Evolutionary conservation across 2,329 filamentous ascomycete genomes (phyloP).

Genomic region (Claviceps digitariae): DNA sequence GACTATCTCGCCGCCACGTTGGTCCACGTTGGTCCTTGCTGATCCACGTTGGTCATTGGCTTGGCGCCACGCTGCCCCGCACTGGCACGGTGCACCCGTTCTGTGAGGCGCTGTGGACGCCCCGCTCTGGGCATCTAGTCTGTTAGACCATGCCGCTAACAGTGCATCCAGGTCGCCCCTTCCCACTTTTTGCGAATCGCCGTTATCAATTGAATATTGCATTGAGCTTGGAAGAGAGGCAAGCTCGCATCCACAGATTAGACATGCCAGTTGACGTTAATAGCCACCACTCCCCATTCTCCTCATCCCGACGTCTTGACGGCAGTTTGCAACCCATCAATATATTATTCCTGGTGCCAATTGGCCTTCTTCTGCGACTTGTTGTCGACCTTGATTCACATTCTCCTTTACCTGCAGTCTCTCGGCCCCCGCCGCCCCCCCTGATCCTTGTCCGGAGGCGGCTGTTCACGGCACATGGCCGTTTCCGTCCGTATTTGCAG

Average conservation of each 20-base stretch:
- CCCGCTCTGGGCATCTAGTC: background rate
- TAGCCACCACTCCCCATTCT: background rate
- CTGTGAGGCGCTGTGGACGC: background rate
- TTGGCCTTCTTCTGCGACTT: background rate
- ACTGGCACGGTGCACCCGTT: no score
- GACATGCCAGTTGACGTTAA: background rate
- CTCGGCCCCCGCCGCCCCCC: background rate
- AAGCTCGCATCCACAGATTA: no score
- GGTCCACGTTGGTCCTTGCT: background rate
- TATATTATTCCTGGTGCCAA: background rate
- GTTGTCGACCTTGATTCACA: background rate
- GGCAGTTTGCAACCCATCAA: background rate
- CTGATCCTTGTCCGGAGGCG: background rate
- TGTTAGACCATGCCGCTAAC: background rate
- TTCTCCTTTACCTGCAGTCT: background rate
- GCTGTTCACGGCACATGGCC: background rate
- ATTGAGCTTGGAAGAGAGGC: background rate
- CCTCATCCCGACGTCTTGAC: no score
- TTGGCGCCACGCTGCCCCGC: background rate
- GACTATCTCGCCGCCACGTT: background rate
- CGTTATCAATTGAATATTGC: background rate
- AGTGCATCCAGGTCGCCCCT: background rate
- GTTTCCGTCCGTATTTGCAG: background rate
- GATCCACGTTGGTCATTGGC: background rate
- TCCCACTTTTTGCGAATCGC: slow-evolving; percentile 1